Base-by-base conservation (phyloP, 805 yeast species). In the Candida ovalis region DNA sequence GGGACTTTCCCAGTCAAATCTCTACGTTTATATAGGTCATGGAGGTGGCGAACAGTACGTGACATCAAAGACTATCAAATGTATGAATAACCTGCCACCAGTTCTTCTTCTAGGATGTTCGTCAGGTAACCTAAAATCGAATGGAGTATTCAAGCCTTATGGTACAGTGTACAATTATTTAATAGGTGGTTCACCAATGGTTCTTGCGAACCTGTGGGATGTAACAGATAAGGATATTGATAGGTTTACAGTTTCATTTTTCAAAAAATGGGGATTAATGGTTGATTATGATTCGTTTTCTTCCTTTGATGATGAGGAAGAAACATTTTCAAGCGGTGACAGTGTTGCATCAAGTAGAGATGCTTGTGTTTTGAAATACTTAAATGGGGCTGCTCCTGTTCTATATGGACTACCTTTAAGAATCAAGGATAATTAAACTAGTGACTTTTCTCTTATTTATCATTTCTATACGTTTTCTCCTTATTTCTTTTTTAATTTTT, bases 171-270 rank as follows among this genome's bases (percentile, higher is more conserved):
- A 78, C 55, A 81, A 86, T 44, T 90, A 90, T 73, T 63, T 94
- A 24, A 69, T 78, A 9, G 94, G 90, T 21, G 96, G 96, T 0
- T 79, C 88, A 42, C 94, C 96, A 0, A 75, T 86, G 81, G 75
- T 89, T 1, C 68, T 94, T 33, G 97, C 88, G 0, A 89, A 88
- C 58, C 67, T 94, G 48, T 94, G 99, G 99, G 97, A 90, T 64
- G 97, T 94, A 4, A 94, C 98, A 0, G 98, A 94, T 66, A 90
- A 87, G 55, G 99, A 94, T 63, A 88, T 89, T 44, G 98, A 94
- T 65, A 76, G 74, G 56, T 89, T 91, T 56, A 84, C 88, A 22
- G 50, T 75, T 9, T 70, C 77, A 2, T 62, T 88, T 35, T 76
- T 94, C 54, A 74, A 75, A 2, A 71, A 73, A 51, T 84, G 94